These are phyloP conservation scores for Euryodendron excelsum DNA, from an alignment of 148 eudicot species.

Conservation along the genomic window DNA sequence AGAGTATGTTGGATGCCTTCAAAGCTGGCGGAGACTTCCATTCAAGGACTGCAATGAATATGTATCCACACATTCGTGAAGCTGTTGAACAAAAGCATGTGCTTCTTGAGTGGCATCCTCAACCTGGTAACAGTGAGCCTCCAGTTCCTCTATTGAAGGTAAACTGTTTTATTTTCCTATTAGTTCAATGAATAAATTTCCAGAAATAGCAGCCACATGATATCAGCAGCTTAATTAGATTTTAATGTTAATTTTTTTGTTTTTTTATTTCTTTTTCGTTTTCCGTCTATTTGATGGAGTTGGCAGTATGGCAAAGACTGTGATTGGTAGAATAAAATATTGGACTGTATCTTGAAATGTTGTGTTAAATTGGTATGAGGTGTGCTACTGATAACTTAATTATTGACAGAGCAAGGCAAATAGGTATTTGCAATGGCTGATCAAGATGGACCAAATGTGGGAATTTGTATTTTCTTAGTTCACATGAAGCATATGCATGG, in stretches of 20 bases:
- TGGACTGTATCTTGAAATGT: background rate
- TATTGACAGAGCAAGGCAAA: background rate
- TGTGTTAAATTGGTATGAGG: background rate
- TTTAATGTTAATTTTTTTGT: background rate
- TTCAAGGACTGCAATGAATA: conserved; percentile 99
- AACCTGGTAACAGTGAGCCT: conserved; percentile 91
- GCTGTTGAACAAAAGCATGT: conserved; percentile 71
- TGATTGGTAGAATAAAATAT: background rate
- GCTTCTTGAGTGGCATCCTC: conserved; percentile 95
- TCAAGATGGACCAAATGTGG: background rate
- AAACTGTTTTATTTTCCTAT: background rate
- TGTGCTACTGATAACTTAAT: background rate
- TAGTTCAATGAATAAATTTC: conserved; percentile 4
- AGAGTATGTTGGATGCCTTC: conserved; percentile 98
- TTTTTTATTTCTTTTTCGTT: too few species aligned
- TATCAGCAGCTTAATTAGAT: background rate
- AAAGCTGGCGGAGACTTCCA: conserved; percentile 98
- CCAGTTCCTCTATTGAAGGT: conserved; percentile 96
- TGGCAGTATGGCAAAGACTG: background rate
- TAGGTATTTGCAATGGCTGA: background rate
- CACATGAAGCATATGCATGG: too few species aligned
- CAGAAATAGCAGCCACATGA: background rate
- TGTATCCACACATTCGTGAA: conserved; percentile 92
- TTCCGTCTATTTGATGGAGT: background rate
- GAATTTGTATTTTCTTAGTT: background rate